Conservation (phyloP, 805 yeast genomes). For the Saccharomycopsis sp. region DNA sequence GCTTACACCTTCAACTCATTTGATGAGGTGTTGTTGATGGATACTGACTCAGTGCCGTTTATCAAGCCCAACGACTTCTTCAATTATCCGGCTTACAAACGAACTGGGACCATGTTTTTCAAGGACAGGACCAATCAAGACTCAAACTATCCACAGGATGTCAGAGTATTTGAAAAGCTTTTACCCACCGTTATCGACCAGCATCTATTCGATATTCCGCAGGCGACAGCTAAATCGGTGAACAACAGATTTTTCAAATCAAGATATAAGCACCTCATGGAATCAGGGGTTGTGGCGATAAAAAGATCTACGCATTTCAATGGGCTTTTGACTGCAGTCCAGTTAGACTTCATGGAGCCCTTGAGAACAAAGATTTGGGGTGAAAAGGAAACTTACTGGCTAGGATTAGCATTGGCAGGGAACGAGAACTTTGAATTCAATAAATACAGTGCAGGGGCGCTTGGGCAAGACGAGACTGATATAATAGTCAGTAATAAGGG, state of each 20-base stretch:
- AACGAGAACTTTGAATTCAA: constrained; percentile 49
- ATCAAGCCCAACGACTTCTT: constrained; percentile 35
- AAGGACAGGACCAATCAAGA: constrained; percentile 39
- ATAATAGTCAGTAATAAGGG: constrained; percentile 24
- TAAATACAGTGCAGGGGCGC: constrained; percentile 45
- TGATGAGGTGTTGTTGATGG: constrained; percentile 42
- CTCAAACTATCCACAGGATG: constrained; percentile 32
- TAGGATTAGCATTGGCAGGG: constrained; percentile 49
- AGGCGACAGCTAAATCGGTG: constrained; percentile 31
- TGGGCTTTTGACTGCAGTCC: constrained; percentile 40
- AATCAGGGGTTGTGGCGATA: constrained; percentile 38
- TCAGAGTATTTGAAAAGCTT: constrained; percentile 36
- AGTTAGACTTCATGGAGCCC: constrained; percentile 33
- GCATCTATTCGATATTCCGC: constrained; percentile 31
- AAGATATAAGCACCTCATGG: constrained; percentile 37
- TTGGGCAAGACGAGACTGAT: constrained; percentile 36
- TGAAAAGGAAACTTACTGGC: constrained; percentile 63
- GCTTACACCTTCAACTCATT: constrained; percentile 44
- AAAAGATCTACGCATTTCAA: constrained; percentile 42
- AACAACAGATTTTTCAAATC: constrained; percentile 34
- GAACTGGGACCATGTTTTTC: constrained; percentile 36
- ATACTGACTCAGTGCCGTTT: constrained; percentile 44
- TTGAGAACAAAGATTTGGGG: constrained; percentile 52
- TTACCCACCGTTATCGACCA: constrained; percentile 36
- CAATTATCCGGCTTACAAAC: constrained; percentile 28